Conservation (phyloP, 2,329 filamentous ascomycete genomes). For the Lasiodiplodia sp. region DNA sequence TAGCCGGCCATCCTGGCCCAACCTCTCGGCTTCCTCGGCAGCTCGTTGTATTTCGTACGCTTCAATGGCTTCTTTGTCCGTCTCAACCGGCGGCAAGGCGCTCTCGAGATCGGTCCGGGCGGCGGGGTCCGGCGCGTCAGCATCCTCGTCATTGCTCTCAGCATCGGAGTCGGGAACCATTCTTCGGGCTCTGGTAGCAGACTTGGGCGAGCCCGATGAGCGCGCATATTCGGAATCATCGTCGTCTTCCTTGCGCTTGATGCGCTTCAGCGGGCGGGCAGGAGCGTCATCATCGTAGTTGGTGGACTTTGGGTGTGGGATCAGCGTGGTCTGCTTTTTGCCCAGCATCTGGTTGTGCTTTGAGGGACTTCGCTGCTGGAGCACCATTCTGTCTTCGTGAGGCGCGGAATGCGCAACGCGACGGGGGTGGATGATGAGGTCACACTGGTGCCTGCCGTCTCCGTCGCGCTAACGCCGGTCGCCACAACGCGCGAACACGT, state of each 20-base stretch:
- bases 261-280: constrained; percentile 51
- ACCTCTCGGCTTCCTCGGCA: constrained; percentile 52
- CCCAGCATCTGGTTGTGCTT: constrained; percentile 59
- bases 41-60: constrained; percentile 77
- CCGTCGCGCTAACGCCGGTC: constrained; percentile 10
- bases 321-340: constrained; percentile 57
- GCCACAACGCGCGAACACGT: constrained; percentile 17
- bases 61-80: constrained; percentile 75
- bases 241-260: constrained; percentile 39
- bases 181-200: constrained; percentile 29
- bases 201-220: constrained; percentile 37
- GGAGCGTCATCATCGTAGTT: constrained; percentile 49
- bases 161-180: constrained; percentile 51
- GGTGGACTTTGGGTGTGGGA: constrained; percentile 54
- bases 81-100: constrained; percentile 71
- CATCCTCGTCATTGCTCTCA: constrained; percentile 46
- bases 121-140: constrained; percentile 32
- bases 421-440: constrained; percentile 6
- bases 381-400: constrained; percentile 39
- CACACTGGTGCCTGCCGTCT: constrained; percentile 1
- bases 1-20: constrained; percentile 12
- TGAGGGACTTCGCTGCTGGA: constrained; percentile 51
- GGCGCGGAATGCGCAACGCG: neutral
- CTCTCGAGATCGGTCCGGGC: constrained; percentile 71
- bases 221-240: constrained; percentile 37